phyloP scores from a whole-genome alignment of 768 basidiomycete species.

The Lactarius tabidus region DNA sequence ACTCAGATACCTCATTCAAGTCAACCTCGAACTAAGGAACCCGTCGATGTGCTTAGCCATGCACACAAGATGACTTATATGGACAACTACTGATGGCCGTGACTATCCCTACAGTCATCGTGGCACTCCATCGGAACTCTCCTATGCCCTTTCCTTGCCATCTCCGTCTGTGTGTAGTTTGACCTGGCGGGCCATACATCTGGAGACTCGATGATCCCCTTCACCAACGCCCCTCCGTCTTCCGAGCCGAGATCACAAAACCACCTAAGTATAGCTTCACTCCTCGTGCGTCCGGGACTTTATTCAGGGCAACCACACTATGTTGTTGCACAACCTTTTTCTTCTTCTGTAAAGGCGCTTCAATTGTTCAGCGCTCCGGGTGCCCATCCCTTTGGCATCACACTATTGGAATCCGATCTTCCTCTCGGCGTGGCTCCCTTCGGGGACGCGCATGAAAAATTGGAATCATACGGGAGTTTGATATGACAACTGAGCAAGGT shows the following conservation, averaged over 20 bases:
- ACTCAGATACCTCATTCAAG: no score
- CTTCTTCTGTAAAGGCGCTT: background rate
- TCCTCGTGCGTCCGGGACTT: no score
- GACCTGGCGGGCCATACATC: no score
- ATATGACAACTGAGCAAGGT: background rate
- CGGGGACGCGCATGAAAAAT: background rate
- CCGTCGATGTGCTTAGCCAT: background rate
- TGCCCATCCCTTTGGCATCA: background rate
- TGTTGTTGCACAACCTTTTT: background rate
- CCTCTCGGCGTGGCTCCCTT: background rate
- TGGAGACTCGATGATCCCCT: no score
- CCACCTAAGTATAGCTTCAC: no score
- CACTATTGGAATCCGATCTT: background rate
- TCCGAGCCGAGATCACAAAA: no score
- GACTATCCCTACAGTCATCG: background rate
- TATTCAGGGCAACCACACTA: no score
- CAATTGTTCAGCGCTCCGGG: background rate
- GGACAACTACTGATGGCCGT: background rate
- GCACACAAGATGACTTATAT: background rate
- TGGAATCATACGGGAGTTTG: background rate
- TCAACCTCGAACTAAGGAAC: no score
- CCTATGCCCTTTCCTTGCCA: no score
- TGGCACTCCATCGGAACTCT: no score
- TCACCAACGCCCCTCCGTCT: no score
- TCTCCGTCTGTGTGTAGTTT: no score